Conservation (phyloP, 345 rosid genomes). For the Kandelia obovata region DNA sequence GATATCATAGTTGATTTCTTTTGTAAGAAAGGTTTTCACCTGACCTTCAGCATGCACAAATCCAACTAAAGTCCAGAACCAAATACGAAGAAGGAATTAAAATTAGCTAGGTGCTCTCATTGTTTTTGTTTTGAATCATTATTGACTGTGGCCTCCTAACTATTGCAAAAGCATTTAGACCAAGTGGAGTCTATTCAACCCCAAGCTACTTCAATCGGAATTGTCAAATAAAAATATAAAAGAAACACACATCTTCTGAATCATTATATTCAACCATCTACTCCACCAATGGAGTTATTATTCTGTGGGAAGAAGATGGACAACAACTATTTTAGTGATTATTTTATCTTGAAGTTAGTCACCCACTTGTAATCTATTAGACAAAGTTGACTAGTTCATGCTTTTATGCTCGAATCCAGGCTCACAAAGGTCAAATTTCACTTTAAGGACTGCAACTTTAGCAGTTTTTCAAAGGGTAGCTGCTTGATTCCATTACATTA, state of each 20-base stretch:
- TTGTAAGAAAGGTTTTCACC: too few species aligned
- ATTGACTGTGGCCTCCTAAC: neutral
- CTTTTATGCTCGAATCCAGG: neutral
- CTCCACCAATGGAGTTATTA: neutral
- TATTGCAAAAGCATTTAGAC: neutral
- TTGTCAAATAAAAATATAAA: neutral
- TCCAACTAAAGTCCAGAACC: too few species aligned
- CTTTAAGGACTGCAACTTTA: neutral
- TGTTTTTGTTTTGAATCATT: neutral
- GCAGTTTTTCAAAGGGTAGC: neutral
- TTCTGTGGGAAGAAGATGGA: neutral
- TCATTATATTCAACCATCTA: neutral
- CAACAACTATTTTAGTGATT: neutral
- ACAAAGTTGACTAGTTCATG: conserved; percentile 1
- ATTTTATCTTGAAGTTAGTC: neutral
- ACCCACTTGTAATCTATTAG: neutral
- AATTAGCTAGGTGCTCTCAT: neutral
- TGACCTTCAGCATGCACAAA: too few species aligned
- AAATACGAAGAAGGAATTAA: too few species aligned
- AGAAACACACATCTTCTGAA: neutral
- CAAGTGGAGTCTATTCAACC: neutral
- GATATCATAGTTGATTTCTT: too few species aligned
- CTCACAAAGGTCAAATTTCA: neutral
- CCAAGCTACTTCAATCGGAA: neutral
- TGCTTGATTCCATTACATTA: neutral